Percentiles rank a stretch among this genome's conserved stretches.
Evolutionary conservation across 2,329 filamentous ascomycete species (phyloP).

Genomic region (Bipolaris oryzae): DNA sequence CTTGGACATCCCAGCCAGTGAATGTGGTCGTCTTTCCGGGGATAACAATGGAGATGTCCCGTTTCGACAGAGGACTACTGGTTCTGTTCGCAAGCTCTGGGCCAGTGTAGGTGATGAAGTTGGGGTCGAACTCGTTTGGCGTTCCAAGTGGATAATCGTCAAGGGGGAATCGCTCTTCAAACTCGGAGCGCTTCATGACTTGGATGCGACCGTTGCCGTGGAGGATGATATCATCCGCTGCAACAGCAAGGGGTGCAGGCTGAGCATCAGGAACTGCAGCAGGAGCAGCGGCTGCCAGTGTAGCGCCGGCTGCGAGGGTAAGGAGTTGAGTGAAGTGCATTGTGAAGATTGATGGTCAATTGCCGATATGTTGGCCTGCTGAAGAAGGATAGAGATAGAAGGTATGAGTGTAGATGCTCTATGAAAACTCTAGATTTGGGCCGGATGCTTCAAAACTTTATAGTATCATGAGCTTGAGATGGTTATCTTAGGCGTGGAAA

Average conservation of each 20-base stretch:
- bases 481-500: neutral
- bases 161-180: slow-evolving; percentile 23
- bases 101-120: slow-evolving; percentile 14
- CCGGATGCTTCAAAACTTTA: neutral
- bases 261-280: slow-evolving; percentile 2
- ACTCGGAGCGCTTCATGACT: slow-evolving; percentile 32
- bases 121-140: slow-evolving; percentile 25
- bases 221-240: slow-evolving; percentile 35
- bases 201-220: slow-evolving; percentile 31
- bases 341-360: neutral
- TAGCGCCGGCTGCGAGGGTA: slow-evolving; percentile 22
- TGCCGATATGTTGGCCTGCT: slow-evolving; percentile 3
- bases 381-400: neutral
- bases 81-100: slow-evolving; percentile 9
- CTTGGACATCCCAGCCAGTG: slow-evolving; percentile 50
- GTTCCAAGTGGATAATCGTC: slow-evolving; percentile 18
- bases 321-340: slow-evolving; percentile 30
- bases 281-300: slow-evolving; percentile 24
- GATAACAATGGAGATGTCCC: slow-evolving; percentile 24
- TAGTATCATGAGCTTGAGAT: neutral
- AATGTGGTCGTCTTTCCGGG: slow-evolving; percentile 36
- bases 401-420: slow-evolving; percentile 1
- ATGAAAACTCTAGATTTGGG: neutral
- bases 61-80: slow-evolving; percentile 19
- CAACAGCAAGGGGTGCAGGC: slow-evolving; percentile 15